Conservation (phyloP, 495 filamentous ascomycete genomes). For the Hypomontagnella monticulosa region DNA sequence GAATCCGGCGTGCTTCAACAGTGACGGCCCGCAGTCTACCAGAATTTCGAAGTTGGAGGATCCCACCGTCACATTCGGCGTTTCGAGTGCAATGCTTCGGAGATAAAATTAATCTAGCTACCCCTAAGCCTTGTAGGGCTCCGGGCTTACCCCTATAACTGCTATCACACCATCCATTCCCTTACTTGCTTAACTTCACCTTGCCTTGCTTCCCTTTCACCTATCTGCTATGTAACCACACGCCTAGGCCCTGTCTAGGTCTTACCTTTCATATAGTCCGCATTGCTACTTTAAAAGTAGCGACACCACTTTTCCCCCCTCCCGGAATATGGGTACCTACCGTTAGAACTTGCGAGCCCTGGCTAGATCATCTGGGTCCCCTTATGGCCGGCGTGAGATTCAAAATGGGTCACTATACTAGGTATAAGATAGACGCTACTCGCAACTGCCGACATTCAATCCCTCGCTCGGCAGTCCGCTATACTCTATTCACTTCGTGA, state of each 20-base stretch:
- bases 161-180: constrained; percentile 3
- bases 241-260: neutral
- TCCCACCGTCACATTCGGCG: constrained; percentile 5
- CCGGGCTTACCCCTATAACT: constrained; percentile 3
- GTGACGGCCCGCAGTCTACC: neutral
- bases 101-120: constrained; percentile 8
- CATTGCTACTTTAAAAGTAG: neutral
- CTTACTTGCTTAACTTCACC: constrained; percentile 2
- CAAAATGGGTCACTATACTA: neutral
- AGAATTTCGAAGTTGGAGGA: neutral
- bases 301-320: neutral
- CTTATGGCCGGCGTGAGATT: constrained; percentile 1
- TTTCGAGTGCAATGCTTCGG: neutral
- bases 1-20: neutral
- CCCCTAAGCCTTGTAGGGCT: constrained; percentile 4
- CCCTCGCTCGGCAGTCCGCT: neutral
- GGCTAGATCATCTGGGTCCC: constrained; percentile 8
- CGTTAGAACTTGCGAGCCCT: neutral
- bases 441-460: constrained; percentile 19
- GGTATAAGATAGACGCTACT: neutral
- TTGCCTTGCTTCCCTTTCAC: constrained; percentile 7
- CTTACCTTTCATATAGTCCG: neutral
- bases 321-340: neutral
- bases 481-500: neutral
- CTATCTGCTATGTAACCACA: constrained; percentile 16